Percentiles rank a stretch among this genome's conserved stretches.
These are phyloP conservation scores for Pseudoscleropodium purum DNA, from an alignment of 225 moss, liverwort and hornwort genomes.

Conservation along the genomic window DNA sequence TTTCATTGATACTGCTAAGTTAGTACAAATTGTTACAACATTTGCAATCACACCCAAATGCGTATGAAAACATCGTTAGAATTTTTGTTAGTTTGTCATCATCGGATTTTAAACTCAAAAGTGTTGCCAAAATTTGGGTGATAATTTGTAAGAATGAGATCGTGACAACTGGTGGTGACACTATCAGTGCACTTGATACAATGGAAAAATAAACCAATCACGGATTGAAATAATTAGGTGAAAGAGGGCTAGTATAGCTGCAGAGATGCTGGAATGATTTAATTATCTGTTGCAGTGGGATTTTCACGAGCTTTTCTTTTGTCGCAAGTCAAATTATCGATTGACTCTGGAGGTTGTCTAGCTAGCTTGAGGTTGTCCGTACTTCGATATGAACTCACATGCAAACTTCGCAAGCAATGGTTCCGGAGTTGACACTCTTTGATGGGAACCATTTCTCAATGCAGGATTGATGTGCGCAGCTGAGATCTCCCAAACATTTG, in stretches of 20 bases:
- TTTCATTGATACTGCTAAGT: neutral
- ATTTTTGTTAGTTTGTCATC: neutral
- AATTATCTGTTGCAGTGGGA: neutral
- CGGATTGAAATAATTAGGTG: neutral
- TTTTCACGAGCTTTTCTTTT: neutral
- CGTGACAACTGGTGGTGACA: neutral
- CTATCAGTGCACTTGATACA: neutral
- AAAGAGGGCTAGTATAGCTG: neutral
- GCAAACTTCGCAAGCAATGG: neutral
- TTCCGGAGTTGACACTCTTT: neutral
- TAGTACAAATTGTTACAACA: neutral
- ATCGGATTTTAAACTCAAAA: neutral
- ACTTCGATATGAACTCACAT: neutral
- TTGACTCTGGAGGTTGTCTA: neutral
- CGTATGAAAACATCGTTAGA: neutral
- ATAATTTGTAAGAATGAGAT: too few relatives aligned
- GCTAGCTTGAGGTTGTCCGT: neutral
- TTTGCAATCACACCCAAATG: too few relatives aligned
- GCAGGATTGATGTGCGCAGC: neutral
- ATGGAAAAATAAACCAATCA: neutral
- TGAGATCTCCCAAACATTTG: neutral
- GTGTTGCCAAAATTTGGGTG: too few relatives aligned
- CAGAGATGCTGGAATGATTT: neutral
- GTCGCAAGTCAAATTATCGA: neutral
- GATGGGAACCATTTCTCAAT: neutral